These are phyloP conservation scores for Prunus mongolica DNA, from an alignment of 306 rosid genomes.

Conservation along the genomic window DNA sequence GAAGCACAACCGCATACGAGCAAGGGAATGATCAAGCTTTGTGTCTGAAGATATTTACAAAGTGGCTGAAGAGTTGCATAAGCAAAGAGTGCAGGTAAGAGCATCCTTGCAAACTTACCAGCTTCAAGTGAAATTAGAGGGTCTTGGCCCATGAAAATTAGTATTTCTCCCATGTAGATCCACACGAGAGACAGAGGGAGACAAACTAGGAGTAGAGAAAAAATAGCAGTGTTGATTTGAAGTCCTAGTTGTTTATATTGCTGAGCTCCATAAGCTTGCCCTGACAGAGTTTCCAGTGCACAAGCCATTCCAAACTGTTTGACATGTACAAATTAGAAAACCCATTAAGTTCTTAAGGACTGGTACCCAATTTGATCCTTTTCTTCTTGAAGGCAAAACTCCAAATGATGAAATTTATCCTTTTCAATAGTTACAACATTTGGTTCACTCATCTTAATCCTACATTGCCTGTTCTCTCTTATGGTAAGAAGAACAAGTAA, in stretches of 20 bases:
- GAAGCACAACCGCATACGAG: constrained; percentile 40
- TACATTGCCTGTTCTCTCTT: not conserved
- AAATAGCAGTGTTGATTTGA: constrained; percentile 26
- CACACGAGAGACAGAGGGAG: constrained; percentile 56
- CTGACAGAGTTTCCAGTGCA: constrained; percentile 42
- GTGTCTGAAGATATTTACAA: constrained; percentile 62
- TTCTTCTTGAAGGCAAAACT: not conserved
- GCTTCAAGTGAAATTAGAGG: constrained; percentile 69
- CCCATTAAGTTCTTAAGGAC: not conserved
- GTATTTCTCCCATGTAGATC: constrained; percentile 54
- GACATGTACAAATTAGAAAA: constrained; percentile 3
- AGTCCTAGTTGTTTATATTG: constrained; percentile 35
- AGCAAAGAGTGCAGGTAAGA: constrained; percentile 71
- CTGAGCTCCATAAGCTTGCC: constrained; percentile 48
- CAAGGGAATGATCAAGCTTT: constrained; percentile 61
- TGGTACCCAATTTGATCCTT: not conserved
- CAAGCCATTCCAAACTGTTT: constrained; percentile 41
- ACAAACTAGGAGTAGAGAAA: constrained; percentile 49
- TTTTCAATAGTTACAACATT: no score
- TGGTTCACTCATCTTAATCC: not conserved
- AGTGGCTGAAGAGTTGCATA: constrained; percentile 59
- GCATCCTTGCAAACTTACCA: constrained; percentile 53
- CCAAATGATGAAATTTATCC: no score
- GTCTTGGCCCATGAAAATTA: constrained; percentile 66
- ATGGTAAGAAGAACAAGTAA: not conserved